These are phyloP conservation scores for Backusella macrospora DNA, from an alignment of 192 early-diverging fungal species.

Conservation along the genomic window DNA sequence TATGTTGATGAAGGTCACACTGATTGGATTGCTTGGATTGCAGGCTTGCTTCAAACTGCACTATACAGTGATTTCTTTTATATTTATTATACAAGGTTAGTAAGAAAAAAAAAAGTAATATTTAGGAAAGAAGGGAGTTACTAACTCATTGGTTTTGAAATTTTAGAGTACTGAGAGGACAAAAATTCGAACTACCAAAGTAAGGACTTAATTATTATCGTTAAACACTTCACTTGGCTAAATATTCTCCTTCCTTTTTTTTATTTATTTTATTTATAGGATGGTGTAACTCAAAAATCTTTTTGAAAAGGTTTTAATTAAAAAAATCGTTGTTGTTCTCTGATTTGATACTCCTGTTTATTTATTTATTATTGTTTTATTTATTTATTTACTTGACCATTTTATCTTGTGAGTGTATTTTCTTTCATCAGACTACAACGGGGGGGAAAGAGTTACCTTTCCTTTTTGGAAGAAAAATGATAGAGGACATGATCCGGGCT, in stretches of 20 bases:
- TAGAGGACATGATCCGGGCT: no score
- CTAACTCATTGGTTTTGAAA: not conserved
- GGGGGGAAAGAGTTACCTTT: no score
- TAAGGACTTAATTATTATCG: constrained; percentile 8
- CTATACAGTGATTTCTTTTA: constrained; percentile 99
- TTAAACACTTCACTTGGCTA: not conserved
- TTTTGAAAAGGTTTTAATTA: constrained; percentile 11
- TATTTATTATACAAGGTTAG: constrained; percentile 84
- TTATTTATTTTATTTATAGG: not conserved
- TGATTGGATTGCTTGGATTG: constrained; percentile 88
- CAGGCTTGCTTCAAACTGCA: constrained; percentile 92
- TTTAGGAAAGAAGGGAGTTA: not conserved
- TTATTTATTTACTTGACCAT: not conserved
- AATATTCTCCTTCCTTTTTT: not conserved
- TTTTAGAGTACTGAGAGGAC: constrained; percentile 66
- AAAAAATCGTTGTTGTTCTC: constrained; percentile 1
- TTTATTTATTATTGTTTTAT: constrained; percentile 1
- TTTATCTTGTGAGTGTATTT: no score
- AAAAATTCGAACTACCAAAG: constrained; percentile 69
- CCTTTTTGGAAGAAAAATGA: no score
- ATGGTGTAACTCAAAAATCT: constrained; percentile 3
- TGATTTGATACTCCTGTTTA: constrained; percentile 14
- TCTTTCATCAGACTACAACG: no score
- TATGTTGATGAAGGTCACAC: constrained; percentile 44
- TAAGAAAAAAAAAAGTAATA: constrained; percentile 38